Conservation (phyloP, 768 basidiomycete genomes). For the Boletus tomentosulus region DNA sequence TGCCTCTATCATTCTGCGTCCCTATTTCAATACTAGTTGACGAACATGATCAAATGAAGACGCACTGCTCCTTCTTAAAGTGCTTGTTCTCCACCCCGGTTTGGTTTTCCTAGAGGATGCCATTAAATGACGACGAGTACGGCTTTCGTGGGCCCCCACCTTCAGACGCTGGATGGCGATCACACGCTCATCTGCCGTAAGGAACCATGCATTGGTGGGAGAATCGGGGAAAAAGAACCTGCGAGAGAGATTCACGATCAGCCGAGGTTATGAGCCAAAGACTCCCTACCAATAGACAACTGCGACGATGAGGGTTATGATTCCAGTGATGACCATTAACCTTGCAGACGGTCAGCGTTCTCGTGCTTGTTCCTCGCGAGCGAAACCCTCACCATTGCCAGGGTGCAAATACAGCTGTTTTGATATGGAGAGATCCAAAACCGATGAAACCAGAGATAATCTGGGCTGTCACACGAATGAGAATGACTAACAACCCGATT, state of each 20-base stretch:
- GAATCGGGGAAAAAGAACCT: conserved; percentile 74
- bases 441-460: conserved; percentile 67
- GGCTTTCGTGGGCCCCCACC: conserved; percentile 30
- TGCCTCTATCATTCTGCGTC: conserved; percentile 60
- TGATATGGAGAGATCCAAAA: conserved; percentile 63
- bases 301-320: conserved; percentile 50
- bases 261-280: background rate
- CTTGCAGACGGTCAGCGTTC: conserved; percentile 19
- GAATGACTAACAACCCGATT: background rate
- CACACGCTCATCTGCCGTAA: conserved; percentile 58
- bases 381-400: conserved; percentile 59
- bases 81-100: conserved; percentile 79
- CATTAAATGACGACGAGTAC: background rate
- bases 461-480: conserved; percentile 43
- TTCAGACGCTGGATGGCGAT: conserved; percentile 64
- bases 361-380: background rate
- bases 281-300: conserved; percentile 48
- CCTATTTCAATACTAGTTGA: background rate
- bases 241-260: background rate
- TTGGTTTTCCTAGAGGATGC: conserved; percentile 54
- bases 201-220: conserved; percentile 71
- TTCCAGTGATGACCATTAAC: conserved; percentile 71
- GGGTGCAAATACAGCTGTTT: conserved; percentile 52
- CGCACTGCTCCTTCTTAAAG: conserved; percentile 77
- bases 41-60: conserved; percentile 1